Base-by-base conservation (phyloP, 75 land plant genomes). In the Pinus taeda region DNA sequence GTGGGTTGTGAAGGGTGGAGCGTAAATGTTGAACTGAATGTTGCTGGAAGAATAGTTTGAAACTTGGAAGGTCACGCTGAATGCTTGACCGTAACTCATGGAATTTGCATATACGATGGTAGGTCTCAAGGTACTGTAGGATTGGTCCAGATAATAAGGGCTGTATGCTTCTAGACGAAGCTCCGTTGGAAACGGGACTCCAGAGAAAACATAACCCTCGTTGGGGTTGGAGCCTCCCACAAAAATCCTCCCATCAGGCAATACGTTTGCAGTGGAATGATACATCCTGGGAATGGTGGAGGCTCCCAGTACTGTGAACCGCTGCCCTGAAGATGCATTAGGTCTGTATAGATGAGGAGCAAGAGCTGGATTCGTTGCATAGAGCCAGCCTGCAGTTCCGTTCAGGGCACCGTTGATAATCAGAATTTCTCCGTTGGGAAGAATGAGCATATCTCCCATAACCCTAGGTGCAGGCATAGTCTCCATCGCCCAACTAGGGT, bases 391-490 rank as follows among this genome's bases (percentile, higher is more conserved):
- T 17, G 93, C 92, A 1, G 84, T 67, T 0, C 96, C 96, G 1
- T 57, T 1, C 6, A 45, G 18, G 0, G 86, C 93, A 3, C 94
- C 92, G 57, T 93, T 93, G 78, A 93, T 88, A 30, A 93, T 81
- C 76, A 93, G 82, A 36, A 91, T 90, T 29, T 84, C 77, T 14
- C 90, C 94, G 20, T 78, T 86, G 8, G 96, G 96, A 3, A 93
- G 82, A 26, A 87, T 49, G 36, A 81, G 59, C 93, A 93, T 93
- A 78, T 93, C 93, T 2, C 85, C 84, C 93, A 93, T 93, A 57
- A 79, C 62, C 17, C 78, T 57, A 0, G 80, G 67, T 9, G 37
- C 17, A 4, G 77, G 78, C 80, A 79, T 79, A 8, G 36, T 33
- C 37, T 79, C 79, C 73, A 78, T 78, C 21, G 21, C n/a, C 80